phyloP scores from a whole-genome alignment of 2,329 filamentous ascomycete species.

The Xylariomycetidae sp. region DNA sequence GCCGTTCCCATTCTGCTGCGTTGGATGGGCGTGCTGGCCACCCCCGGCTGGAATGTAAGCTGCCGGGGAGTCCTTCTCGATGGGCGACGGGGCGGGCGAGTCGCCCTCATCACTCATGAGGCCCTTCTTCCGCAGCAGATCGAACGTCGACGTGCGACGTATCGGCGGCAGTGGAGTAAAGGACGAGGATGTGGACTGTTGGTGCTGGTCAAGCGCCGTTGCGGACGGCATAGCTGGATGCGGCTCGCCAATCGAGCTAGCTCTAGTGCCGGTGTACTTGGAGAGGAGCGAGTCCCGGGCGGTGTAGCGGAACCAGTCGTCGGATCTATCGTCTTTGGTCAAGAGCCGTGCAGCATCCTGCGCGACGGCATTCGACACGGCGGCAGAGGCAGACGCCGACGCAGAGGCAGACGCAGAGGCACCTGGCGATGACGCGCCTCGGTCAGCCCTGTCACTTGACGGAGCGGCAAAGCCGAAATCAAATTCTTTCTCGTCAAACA shows the following conservation, averaged over 20 bases:
- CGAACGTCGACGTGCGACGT: slow-evolving; percentile 51
- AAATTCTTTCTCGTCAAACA: slow-evolving; percentile 31
- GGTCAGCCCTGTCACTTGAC: slow-evolving; percentile 5
- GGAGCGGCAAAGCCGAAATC: slow-evolving; percentile 18
- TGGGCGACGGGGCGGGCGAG: slow-evolving; percentile 17
- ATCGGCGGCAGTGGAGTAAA: slow-evolving; percentile 56
- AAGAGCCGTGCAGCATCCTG: slow-evolving; percentile 24
- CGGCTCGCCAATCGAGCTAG: slow-evolving; percentile 17
- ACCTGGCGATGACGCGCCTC: slow-evolving; percentile 3
- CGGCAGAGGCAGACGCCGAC: slow-evolving; percentile 11
- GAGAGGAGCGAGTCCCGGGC: slow-evolving; percentile 15
- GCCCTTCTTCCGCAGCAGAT: slow-evolving; percentile 33
- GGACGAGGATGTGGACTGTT: slow-evolving; percentile 29
- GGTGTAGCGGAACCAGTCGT: slow-evolving; percentile 29
- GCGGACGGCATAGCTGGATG: slow-evolving; percentile 20
- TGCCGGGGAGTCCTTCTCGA: slow-evolving; percentile 18
- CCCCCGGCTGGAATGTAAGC: slow-evolving; percentile 13
- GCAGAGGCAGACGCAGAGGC: slow-evolving; percentile 6
- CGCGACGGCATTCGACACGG: slow-evolving; percentile 15
- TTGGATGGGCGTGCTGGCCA: too few relatives aligned
- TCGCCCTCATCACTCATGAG: slow-evolving; percentile 28
- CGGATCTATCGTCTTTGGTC: slow-evolving; percentile 21
- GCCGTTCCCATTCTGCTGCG: slow-evolving; percentile 23
- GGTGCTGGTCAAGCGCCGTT: slow-evolving; percentile 11
- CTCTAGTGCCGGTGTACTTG: slow-evolving; percentile 19